Percentiles rank a stretch among this genome's conserved stretches.
Evolutionary conservation across 2,329 filamentous ascomycete species (phyloP).

Genomic region (Colletotrichum orbiculare): DNA sequence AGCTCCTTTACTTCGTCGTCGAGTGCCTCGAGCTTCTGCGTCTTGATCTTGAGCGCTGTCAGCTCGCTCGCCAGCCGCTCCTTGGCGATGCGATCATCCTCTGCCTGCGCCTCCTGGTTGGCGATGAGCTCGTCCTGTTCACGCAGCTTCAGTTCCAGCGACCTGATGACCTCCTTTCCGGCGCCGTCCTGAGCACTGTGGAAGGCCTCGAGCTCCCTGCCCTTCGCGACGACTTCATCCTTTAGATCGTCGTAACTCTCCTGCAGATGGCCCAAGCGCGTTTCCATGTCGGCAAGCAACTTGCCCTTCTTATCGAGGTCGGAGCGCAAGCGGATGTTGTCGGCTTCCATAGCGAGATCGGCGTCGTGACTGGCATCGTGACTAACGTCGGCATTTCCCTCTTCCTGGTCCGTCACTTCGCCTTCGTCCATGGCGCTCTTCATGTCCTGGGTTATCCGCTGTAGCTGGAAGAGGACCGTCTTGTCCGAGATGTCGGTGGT

Average conservation of each 20-base stretch:
- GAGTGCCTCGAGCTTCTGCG: constrained; percentile 61
- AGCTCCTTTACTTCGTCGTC: constrained; percentile 71
- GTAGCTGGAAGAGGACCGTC: constrained; percentile 56
- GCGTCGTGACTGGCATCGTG: constrained; percentile 59
- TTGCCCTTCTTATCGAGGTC: constrained; percentile 66
- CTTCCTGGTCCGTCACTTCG: constrained; percentile 52
- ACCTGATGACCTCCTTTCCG: constrained; percentile 63
- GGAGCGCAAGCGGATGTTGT: constrained; percentile 61
- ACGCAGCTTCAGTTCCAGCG: constrained; percentile 67
- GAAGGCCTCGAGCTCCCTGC: constrained; percentile 63
- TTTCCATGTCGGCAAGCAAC: constrained; percentile 67
- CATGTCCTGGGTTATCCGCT: constrained; percentile 57
- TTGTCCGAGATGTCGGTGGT: constrained; percentile 46
- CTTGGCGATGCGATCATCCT: constrained; percentile 60
- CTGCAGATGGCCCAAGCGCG: constrained; percentile 69
- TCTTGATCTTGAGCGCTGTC: constrained; percentile 56
- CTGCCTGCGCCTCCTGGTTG: constrained; percentile 73
- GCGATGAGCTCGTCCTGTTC: constrained; percentile 80
- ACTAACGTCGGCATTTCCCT: constrained; percentile 46
- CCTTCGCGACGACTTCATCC: constrained; percentile 69
- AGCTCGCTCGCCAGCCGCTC: constrained; percentile 61
- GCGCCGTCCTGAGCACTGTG: constrained; percentile 62
- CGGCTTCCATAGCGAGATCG: constrained; percentile 67
- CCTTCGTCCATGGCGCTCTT: constrained; percentile 48
- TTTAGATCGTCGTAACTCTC: constrained; percentile 74